A percentile compares a stretch with the other conserved stretches of the same genome.
Evolutionary conservation across 768 basidiomycete species (phyloP).

Genomic region (Lepiota venenata): DNA sequence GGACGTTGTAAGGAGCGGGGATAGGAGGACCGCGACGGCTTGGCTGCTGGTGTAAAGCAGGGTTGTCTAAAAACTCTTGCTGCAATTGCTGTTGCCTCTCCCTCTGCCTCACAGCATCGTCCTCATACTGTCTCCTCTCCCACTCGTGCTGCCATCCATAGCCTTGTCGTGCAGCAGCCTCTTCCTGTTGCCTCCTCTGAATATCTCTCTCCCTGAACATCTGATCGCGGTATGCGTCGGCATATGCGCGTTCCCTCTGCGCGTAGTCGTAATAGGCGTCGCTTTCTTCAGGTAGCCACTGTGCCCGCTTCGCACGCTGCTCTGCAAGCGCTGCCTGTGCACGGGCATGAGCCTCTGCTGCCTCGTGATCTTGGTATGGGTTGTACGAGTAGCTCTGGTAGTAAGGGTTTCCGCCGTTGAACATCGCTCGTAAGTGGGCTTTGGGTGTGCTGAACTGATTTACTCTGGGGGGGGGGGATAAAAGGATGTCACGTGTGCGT

Average conservation of each 20-base stretch:
- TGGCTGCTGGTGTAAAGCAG: background rate
- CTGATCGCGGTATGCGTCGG: slow-evolving; percentile 28
- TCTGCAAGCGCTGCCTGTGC: slow-evolving; percentile 30
- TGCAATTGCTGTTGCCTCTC: slow-evolving; percentile 17
- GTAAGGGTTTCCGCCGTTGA: slow-evolving; percentile 3
- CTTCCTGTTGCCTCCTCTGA: slow-evolving; percentile 19
- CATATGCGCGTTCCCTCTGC: slow-evolving; percentile 28
- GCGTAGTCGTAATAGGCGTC: slow-evolving; percentile 25
- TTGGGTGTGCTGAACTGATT: background rate
- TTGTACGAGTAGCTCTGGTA: slow-evolving; percentile 19
- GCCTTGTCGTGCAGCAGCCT: slow-evolving; percentile 16
- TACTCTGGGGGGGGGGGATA: no score
- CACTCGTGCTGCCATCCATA: slow-evolving; percentile 14
- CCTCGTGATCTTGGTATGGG: slow-evolving; percentile 24
- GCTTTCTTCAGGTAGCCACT: slow-evolving; percentile 39
- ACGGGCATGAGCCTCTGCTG: slow-evolving; percentile 20
- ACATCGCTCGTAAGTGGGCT: slow-evolving; percentile 1
- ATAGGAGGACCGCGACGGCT: background rate
- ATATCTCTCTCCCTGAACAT: slow-evolving; percentile 20
- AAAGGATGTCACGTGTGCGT: no score
- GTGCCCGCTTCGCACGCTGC: slow-evolving; percentile 30
- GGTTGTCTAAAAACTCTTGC: background rate
- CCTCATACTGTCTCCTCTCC: slow-evolving; percentile 19
- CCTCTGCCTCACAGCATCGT: slow-evolving; percentile 15
- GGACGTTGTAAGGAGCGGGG: no score